Percentiles rank a stretch among this genome's conserved stretches.
Conservation (phyloP, 208 protist species). For the Porcisia hertigi region DNA sequence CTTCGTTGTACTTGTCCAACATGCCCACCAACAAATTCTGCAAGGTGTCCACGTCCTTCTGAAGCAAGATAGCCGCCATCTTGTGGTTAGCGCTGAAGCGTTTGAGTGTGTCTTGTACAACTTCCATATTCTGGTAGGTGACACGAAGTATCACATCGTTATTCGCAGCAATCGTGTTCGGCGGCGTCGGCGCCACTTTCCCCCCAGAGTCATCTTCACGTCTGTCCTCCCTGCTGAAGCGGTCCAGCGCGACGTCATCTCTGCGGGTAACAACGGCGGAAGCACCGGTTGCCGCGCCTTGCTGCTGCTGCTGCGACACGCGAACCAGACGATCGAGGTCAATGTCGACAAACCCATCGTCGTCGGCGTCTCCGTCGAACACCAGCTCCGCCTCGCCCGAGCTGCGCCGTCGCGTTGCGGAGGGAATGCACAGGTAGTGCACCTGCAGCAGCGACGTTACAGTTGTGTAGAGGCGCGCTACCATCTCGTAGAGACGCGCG, state of each 20-base stretch:
- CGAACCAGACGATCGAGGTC: constrained; percentile 58
- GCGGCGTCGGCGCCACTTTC: not conserved
- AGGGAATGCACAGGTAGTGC: constrained; percentile 77
- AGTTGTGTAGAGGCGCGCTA: constrained; percentile 60
- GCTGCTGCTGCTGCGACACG: constrained; percentile 33
- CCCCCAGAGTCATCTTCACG: not conserved
- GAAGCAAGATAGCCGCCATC: constrained; percentile 76
- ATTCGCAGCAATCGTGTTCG: constrained; percentile 26
- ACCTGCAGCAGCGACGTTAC: constrained; percentile 72
- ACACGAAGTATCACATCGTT: constrained; percentile 71
- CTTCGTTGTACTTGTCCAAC: constrained; percentile 74
- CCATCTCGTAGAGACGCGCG: constrained; percentile 66
- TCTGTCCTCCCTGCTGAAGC: constrained; percentile 13
- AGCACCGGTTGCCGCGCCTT: not conserved
- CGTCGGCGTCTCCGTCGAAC: constrained; percentile 56
- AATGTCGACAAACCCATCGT: constrained; percentile 66
- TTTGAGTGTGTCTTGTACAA: constrained; percentile 53
- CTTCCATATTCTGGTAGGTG: constrained; percentile 63
- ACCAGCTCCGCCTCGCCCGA: constrained; percentile 52
- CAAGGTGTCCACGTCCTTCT: constrained; percentile 76
- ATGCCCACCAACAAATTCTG: constrained; percentile 76
- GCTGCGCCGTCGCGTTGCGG: constrained; percentile 31
- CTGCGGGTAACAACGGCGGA: not conserved
- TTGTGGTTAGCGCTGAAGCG: constrained; percentile 85
- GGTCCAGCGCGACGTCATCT: not conserved